Conservation (phyloP, 495 filamentous ascomycete genomes). For the Neurospora sp. region DNA sequence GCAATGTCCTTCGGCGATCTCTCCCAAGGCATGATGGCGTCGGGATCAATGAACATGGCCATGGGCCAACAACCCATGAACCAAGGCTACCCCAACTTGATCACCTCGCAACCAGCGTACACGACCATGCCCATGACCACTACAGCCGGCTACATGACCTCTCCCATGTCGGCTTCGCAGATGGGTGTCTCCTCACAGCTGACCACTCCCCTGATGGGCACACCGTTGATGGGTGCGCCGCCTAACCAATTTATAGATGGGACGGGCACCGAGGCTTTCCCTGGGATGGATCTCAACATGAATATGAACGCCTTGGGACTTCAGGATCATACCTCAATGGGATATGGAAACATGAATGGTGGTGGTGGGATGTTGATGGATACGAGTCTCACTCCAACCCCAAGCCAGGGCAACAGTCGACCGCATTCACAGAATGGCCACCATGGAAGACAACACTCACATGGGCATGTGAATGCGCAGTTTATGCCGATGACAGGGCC, state of each 20-base stretch:
- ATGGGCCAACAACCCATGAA: background rate
- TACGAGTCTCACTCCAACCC: background rate
- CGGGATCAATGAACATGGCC: constrained; percentile 7
- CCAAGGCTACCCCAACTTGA: background rate
- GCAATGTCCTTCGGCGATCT: constrained; percentile 3
- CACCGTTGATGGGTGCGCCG: constrained; percentile 2
- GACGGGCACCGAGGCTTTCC: constrained; percentile 23
- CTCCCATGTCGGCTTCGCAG: background rate
- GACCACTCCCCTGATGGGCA: constrained; percentile 12
- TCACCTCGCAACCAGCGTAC: constrained; percentile 1
- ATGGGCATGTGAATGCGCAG: background rate
- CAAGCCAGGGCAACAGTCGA: background rate
- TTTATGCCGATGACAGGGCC: background rate
- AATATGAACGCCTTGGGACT: constrained; percentile 27
- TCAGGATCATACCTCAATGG: constrained; percentile 16
- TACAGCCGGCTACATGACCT: constrained; percentile 1
- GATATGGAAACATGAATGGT: background rate
- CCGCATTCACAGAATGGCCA: background rate
- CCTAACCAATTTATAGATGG: constrained; percentile 14
- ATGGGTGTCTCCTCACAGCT: constrained; percentile 1
- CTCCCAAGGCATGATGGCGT: constrained; percentile 8
- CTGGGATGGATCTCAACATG: constrained; percentile 23
- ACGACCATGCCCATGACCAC: constrained; percentile 1
- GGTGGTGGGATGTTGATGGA: background rate
- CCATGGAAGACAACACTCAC: background rate